Evolutionary conservation across 2,329 filamentous ascomycete species (phyloP), one percentile per base, ranked within the genome.

Genomic region (Fusarium irregulare): DNA sequence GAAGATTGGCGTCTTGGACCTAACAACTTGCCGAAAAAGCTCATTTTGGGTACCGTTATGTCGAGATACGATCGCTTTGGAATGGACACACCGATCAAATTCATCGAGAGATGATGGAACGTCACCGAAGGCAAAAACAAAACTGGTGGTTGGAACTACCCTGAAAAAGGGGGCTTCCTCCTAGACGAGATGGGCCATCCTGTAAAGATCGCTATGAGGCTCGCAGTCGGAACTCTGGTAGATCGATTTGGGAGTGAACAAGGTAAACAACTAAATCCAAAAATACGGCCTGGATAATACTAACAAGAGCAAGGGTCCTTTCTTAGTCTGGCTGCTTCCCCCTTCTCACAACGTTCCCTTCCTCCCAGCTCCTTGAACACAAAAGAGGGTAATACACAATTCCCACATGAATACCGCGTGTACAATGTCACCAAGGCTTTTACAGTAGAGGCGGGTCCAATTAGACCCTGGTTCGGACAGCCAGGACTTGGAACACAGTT

Each of bases 101-200:
- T 42, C 41, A 20, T 42, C 8, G 4, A 42, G 0, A 0, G 0
- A n/a, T 37, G 32, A 18, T 37, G 34, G 34, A 11, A 37, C 34
- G 34, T 37, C 3, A 21, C 21, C 3, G 6, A n/a, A 4, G 9
- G 5, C 16, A 37, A 21, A 21, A 21, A 21, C 20, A 21, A 21
- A 21, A 21, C 20, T 4, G 41, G 20, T 16, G 41, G 14, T 23
- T 21, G 41, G 41, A 1, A 16, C 4, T 44, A 16, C 4, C 20
- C 41, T 6, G 6, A 44, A 4, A 3, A 44, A 0, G 41, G 14
- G 0, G 41, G 41, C 0, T 42, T 42, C 1, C 1, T 42, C 2
- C 1, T 42, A 0, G 13, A 42, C 3, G 41, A 42, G 20, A 23
- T 3, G 4, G 21, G 20, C 0, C 0, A 9, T 11, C 41, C 41